These are phyloP conservation scores for Hanseniaspora uvarum DNA, from an alignment of 1,139 yeast species.

Conservation along the genomic window DNA sequence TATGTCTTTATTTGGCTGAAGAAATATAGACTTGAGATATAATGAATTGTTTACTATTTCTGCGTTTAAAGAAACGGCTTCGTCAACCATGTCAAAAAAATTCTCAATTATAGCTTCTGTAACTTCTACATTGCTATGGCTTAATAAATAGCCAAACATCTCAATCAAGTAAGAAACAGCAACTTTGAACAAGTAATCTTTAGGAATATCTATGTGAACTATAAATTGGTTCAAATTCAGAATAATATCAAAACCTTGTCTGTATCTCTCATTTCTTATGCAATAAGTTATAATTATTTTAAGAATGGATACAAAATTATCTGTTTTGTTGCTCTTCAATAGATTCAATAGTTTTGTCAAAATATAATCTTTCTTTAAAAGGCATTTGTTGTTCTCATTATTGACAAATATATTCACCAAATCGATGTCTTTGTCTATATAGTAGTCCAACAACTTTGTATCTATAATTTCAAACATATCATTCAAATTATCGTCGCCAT, in stretches of 20 bases:
- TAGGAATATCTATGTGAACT: background rate
- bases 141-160: background rate
- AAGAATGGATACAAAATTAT: background rate
- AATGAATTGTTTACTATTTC: background rate
- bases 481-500: background rate
- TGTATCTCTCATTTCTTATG: background rate
- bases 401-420: constrained; percentile 4
- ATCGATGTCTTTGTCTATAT: background rate
- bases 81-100: background rate
- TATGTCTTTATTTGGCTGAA: background rate
- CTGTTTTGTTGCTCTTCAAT: background rate
- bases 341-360: background rate
- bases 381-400: constrained; percentile 2
- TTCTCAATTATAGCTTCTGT: background rate
- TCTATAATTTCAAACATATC: constrained; percentile 4
- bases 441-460: background rate
- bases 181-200: constrained; percentile 1
- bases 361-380: background rate
- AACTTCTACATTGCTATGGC: background rate
- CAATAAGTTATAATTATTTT: constrained; percentile 6
- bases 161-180: constrained; percentile 6
- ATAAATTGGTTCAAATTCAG: background rate
- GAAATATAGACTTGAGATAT: background rate
- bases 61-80: background rate
- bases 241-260: background rate